Conservation (phyloP, 1,284 basidiomycete species). For the Heterobasidion occidentale region DNA sequence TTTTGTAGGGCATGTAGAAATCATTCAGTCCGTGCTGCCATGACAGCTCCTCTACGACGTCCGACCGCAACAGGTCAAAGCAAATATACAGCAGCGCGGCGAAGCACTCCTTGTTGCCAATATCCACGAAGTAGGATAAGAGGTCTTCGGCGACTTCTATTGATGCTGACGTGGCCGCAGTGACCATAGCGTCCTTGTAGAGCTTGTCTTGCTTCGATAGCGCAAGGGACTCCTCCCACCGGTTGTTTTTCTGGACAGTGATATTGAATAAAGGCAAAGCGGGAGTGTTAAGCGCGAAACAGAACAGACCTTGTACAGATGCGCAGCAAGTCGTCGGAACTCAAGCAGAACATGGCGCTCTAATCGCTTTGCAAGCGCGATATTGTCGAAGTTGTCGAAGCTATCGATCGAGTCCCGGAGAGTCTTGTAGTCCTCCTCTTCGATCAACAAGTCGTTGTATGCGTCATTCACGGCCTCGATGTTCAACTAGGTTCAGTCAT, state of each 20-base stretch:
- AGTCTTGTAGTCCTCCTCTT: conserved; percentile 98
- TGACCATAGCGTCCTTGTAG: conserved; percentile 94
- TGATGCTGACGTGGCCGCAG: conserved; percentile 76
- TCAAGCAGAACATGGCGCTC: conserved; percentile 92
- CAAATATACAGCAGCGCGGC: conserved; percentile 85
- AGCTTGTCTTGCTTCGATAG: conserved; percentile 95
- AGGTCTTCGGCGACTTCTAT: conserved; percentile 91
- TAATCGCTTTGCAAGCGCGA: conserved; percentile 78
- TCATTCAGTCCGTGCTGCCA: conserved; percentile 96
- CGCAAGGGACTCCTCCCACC: conserved; percentile 93
- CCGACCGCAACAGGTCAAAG: conserved; percentile 88
- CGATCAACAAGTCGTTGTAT: conserved; percentile 94
- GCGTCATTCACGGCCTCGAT: conserved; percentile 97
- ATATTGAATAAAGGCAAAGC: background rate
- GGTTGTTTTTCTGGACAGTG: conserved; percentile 70
- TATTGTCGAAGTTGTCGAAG: conserved; percentile 96
- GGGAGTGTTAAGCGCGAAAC: background rate
- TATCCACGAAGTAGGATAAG: conserved; percentile 90
- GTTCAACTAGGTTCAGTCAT: conserved; percentile 57
- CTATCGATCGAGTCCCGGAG: conserved; percentile 94
- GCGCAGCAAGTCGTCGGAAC: conserved; percentile 91
- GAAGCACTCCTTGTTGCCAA: conserved; percentile 98
- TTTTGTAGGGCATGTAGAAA: conserved; percentile 93
- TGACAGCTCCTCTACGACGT: conserved; percentile 89
- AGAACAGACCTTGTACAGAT: conserved; percentile 78